Base-by-base conservation (phyloP, 1,139 yeast genomes). In the Suhomyces taliae region DNA sequence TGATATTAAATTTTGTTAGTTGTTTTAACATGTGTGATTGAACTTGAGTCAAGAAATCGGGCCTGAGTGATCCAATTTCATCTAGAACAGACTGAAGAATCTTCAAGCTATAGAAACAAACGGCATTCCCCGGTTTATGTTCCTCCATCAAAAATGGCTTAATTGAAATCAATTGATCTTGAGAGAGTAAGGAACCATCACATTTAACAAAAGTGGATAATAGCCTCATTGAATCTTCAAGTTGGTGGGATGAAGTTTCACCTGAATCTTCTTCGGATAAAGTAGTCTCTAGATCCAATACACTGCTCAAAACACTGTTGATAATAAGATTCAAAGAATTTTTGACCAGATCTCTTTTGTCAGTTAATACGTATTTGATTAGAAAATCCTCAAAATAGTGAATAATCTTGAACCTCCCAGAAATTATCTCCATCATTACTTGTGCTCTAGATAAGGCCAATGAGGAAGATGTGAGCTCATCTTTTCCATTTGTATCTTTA, bases 81-180 rank as follows among this genome's bases (percentile, higher is more conserved):
- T 78, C 72, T 26, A 88, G 62, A 0, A 81, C 70, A 43, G 72
- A 60, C 36, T 74, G 75, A 53, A 87, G 74, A 6, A 87, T 78
- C 41, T 72, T 74, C 42, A 89, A 66, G 3, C 82, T 73, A 54
- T 78, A 70, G 42, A 66, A 77, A 26, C 81, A 69, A 2, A 72
- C 55, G 3, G 64, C 52, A 29, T 72, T 74, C 9, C 72, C 71
- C 1, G 70, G 58, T 1, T 66, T 56, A 7, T 63, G 57, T 14
- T 77, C 82, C 37, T 79, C 81, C 0, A 80, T 66, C 43, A 87
- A 60, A 58, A 77, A 81, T 0, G 90, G 87, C 52, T 80, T 82
- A 10, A 88, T 61, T 0, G 83, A 66, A 6, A 78, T 61, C n/a
- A 89, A 69, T 49, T 84, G 89, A 46, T 85, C 86, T 56, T 83